Percentiles rank a stretch among this genome's conserved stretches.
Evolutionary conservation across 2,329 filamentous ascomycete species (phyloP).

Genomic region (Clathrospora elynae): DNA sequence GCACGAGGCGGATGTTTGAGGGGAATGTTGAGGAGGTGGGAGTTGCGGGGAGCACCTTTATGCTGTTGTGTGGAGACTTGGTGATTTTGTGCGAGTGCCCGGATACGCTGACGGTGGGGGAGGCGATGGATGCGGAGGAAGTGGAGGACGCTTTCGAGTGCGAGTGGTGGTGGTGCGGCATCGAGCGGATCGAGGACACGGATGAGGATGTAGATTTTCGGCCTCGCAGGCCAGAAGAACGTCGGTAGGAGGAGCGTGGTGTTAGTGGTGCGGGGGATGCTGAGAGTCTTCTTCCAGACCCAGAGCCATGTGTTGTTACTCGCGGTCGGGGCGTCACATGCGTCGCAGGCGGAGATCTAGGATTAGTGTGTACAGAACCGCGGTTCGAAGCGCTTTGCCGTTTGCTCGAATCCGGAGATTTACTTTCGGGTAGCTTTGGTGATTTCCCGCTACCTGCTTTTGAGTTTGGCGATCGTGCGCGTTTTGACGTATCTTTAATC

Average conservation of each 20-base stretch:
- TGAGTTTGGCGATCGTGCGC: conserved; percentile 43
- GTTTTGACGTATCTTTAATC: conserved; percentile 65
- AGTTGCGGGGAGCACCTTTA: conserved; percentile 93
- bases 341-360: conserved; percentile 46
- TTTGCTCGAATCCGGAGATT: conserved; percentile 39
- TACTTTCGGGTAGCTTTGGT: conserved; percentile 37
- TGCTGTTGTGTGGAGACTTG: conserved; percentile 79
- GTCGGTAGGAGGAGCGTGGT: conserved; percentile 82
- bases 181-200: conserved; percentile 87
- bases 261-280: conserved; percentile 86
- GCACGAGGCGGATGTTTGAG: conserved; percentile 81
- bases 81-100: conserved; percentile 67
- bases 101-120: conserved; percentile 53
- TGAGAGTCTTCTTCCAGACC: conserved; percentile 65
- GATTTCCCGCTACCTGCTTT: conserved; percentile 45
- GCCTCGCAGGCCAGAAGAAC: conserved; percentile 80
- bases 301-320: conserved; percentile 51
- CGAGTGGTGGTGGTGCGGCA: conserved; percentile 74
- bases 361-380: conserved; percentile 44
- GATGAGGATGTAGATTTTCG: conserved; percentile 96
- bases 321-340: conserved; percentile 49
- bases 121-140: conserved; percentile 71
- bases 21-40: conserved; percentile 76
- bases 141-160: conserved; percentile 96
- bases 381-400: conserved; percentile 45